Percentiles rank a stretch among this genome's conserved stretches.
These are phyloP conservation scores for Pseudocercospora vitis DNA, from an alignment of 2,329 filamentous ascomycete species.

Conservation along the genomic window DNA sequence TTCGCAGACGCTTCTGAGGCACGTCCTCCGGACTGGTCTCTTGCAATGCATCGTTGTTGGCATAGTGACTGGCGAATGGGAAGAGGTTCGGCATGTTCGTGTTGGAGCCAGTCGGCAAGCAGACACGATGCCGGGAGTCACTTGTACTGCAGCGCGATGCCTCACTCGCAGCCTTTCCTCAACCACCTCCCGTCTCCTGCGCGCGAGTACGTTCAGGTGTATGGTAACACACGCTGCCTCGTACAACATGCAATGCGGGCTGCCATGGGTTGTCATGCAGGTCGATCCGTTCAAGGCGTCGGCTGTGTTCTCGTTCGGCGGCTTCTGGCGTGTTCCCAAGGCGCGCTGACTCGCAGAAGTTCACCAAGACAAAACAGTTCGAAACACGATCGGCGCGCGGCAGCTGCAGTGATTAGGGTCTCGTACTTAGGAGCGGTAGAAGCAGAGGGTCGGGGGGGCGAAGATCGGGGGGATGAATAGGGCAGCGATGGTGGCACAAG, in stretches of 20 bases:
- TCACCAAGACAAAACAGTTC: slow-evolving; percentile 1
- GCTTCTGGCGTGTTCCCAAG: slow-evolving; percentile 1
- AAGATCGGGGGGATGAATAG: slow-evolving; percentile 1
- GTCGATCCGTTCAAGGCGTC: slow-evolving; percentile 1
- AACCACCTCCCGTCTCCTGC: slow-evolving; percentile 11
- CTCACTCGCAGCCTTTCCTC: slow-evolving; percentile 1
- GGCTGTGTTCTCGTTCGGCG: slow-evolving; percentile 12
- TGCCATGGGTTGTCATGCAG: slow-evolving; percentile 22
- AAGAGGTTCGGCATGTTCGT: slow-evolving; percentile 36
- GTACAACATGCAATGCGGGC: slow-evolving; percentile 16
- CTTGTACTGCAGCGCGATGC: slow-evolving; percentile 15
- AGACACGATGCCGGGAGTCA: slow-evolving; percentile 9
- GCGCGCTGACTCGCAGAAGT: slow-evolving; percentile 8
- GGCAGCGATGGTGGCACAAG: slow-evolving; percentile 1
- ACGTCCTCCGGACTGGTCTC: slow-evolving; percentile 29
- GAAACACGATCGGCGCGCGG: slow-evolving; percentile 8
- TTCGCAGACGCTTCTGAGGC: slow-evolving; percentile 23
- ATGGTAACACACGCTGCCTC: slow-evolving; percentile 18
- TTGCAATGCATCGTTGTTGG: slow-evolving; percentile 24
- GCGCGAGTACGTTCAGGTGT: slow-evolving; percentile 11
- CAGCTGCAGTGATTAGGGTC: neutral
- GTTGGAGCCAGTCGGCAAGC: slow-evolving; percentile 9
- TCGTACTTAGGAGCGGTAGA: neutral
- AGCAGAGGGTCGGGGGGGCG: slow-evolving; percentile 4
- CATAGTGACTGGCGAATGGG: slow-evolving; percentile 32